These are phyloP conservation scores for Pleurotus giganteus DNA, from an alignment of 768 basidiomycete genomes.

Conservation along the genomic window DNA sequence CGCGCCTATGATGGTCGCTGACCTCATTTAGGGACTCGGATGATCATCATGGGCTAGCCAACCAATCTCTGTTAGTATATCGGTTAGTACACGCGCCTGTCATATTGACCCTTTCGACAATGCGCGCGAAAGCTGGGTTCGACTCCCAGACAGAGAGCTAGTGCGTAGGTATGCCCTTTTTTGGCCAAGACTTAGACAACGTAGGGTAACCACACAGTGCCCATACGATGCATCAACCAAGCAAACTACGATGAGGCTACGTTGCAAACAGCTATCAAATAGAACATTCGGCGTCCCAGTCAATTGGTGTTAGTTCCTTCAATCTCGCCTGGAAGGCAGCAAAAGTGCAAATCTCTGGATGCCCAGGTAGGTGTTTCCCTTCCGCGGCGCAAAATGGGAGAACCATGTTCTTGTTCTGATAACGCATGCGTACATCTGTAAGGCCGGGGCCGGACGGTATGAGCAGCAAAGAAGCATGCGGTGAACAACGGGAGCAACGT, in stretches of 20 bases:
- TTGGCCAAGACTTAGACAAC: too few relatives aligned
- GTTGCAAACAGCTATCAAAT: neutral
- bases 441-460: neutral
- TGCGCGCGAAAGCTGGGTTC: constrained; percentile 23
- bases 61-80: constrained; percentile 15
- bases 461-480: neutral
- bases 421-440: constrained; percentile 70
- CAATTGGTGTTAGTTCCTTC: constrained; percentile 58
- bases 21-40: too few relatives aligned
- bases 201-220: too few relatives aligned
- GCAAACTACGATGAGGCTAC: too few relatives aligned
- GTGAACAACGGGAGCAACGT: constrained; percentile 16
- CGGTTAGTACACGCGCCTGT: constrained; percentile 23
- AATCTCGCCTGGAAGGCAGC: constrained; percentile 61
- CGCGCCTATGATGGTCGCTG: too few relatives aligned
- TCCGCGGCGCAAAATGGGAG: constrained; percentile 64
- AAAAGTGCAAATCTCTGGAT: constrained; percentile 74
- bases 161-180: too few relatives aligned
- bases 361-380: constrained; percentile 66
- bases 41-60: neutral
- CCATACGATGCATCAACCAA: too few relatives aligned
- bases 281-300: constrained; percentile 67
- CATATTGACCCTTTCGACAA: constrained; percentile 6
- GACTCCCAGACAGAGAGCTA: constrained; percentile 22
- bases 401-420: constrained; percentile 63